Evolutionary conservation across 495 filamentous ascomycete genomes (phyloP).

Genomic region (Aspergillus incahuasiensis): DNA sequence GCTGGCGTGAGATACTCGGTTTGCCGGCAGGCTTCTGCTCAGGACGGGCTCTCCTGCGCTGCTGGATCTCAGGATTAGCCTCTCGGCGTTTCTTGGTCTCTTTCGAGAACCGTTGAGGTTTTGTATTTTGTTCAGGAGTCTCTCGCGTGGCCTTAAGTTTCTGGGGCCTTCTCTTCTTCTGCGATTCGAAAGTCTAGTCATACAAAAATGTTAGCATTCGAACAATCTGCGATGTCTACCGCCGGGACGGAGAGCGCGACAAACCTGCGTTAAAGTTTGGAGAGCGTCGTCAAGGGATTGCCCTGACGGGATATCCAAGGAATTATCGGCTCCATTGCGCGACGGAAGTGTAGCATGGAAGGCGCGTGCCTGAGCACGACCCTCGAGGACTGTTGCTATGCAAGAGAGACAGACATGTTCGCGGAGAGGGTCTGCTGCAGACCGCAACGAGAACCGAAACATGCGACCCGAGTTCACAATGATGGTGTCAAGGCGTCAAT

Average conservation of each 20-base stretch:
- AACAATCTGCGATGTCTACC: background rate
- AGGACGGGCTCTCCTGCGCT: background rate
- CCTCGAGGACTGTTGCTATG: slow-evolving; percentile 24
- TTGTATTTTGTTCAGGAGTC: background rate
- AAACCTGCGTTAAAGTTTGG: background rate
- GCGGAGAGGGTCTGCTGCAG: slow-evolving; percentile 36
- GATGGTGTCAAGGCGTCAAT: slow-evolving; percentile 7
- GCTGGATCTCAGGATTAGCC: background rate
- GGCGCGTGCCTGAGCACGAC: slow-evolving; percentile 23
- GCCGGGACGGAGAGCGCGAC: background rate
- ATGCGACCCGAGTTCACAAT: slow-evolving; percentile 24
- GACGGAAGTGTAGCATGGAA: slow-evolving; percentile 23
- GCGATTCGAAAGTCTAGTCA: background rate
- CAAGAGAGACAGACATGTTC: slow-evolving; percentile 38
- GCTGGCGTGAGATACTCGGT: background rate
- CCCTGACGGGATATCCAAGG: background rate
- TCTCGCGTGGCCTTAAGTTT: background rate
- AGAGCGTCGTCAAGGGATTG: background rate
- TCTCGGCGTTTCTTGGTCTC: background rate
- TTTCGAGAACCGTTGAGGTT: background rate
- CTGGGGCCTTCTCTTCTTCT: background rate
- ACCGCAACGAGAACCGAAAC: slow-evolving; percentile 40
- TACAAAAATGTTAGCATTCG: background rate
- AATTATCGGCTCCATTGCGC: background rate
- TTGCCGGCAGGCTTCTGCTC: background rate